Conservation (phyloP, 305 asterid genomes). For the Fraxinus angustifolia region DNA sequence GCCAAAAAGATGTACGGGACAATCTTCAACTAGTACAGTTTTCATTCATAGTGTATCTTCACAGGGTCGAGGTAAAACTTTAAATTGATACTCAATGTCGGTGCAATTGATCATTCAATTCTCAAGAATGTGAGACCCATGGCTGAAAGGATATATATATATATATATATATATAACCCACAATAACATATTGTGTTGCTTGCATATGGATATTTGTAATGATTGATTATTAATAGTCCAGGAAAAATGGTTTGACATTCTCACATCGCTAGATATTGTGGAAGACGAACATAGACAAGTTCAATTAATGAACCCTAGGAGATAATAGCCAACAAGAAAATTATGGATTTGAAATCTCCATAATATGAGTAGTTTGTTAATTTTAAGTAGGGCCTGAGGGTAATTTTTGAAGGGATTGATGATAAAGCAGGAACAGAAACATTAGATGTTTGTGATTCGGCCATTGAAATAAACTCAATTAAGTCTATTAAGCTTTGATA, state of each 20-base stretch:
- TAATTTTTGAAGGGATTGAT: background rate
- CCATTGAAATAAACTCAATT: too few species aligned
- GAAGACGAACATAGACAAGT: background rate
- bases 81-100: background rate
- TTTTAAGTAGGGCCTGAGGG: background rate
- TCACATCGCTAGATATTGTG: background rate
- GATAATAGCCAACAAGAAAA: background rate
- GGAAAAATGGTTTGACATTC: background rate
- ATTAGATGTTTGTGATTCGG: background rate
- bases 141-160: background rate
- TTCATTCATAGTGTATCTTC: background rate
- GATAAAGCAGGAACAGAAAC: background rate
- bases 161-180: too few species aligned
- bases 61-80: background rate
- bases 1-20: background rate
- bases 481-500: too few species aligned
- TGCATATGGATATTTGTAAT: background rate
- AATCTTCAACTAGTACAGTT: background rate
- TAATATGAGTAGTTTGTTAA: background rate
- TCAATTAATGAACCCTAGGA: background rate
- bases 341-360: background rate
- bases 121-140: background rate
- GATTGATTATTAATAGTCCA: background rate
- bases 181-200: background rate
- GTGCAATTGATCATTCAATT: background rate